phyloP scores from a whole-genome alignment of 345 rosid species.

The Stellera chamaejasme region DNA sequence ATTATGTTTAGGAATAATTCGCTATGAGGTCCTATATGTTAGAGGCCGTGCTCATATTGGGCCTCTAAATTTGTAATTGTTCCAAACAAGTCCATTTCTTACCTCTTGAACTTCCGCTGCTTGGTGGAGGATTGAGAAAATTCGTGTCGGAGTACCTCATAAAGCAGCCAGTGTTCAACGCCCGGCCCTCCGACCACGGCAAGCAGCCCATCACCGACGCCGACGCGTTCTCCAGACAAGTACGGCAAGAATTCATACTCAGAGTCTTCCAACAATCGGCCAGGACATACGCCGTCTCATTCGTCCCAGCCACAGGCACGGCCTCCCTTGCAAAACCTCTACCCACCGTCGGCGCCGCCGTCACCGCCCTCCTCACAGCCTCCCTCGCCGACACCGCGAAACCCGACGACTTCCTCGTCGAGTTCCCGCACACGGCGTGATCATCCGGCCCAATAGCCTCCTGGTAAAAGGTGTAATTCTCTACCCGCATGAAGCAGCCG shows the following conservation, averaged over 20 bases:
- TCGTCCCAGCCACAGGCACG: conserved; percentile 7
- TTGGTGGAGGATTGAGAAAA: conserved; percentile 3
- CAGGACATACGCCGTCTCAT: conserved; percentile 18
- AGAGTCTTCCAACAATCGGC: conserved; percentile 30
- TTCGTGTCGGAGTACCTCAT: conserved; percentile 19
- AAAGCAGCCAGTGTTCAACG: conserved; percentile 25
- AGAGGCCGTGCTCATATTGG: neutral
- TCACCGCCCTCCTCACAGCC: neutral
- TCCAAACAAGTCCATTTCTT: neutral
- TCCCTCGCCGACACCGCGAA: neutral
- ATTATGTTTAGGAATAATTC: no score
- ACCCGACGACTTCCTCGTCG: neutral
- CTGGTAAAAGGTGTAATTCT: conserved; percentile 1
- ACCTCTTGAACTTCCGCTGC: conserved; percentile 8
- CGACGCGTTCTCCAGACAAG: conserved; percentile 19
- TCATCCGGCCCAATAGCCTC: neutral
- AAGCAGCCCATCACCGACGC: conserved; percentile 9
- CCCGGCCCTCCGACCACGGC: conserved; percentile 23
- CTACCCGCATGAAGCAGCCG: neutral
- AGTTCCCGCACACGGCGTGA: neutral
- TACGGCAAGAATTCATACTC: conserved; percentile 11
- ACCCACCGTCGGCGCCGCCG: neutral
- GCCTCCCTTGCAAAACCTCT: conserved; percentile 4
- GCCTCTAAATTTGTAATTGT: neutral
- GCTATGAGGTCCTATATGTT: neutral